These are phyloP conservation scores for Botrytis fabae DNA, from an alignment of 2,329 filamentous ascomycete species.

Conservation along the genomic window DNA sequence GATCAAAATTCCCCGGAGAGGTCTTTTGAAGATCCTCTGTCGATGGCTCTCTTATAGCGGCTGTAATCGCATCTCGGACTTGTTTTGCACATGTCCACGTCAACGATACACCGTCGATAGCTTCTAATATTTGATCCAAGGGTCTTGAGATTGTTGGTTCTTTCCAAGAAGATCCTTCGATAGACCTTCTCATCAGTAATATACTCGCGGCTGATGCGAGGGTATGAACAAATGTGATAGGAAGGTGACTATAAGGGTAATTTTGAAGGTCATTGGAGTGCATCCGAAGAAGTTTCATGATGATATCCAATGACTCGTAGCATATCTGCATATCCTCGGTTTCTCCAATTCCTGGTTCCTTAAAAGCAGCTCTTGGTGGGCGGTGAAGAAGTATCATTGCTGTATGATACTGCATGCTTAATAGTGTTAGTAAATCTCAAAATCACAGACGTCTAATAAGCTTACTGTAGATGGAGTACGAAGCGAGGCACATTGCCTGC, in stretches of 20 bases:
- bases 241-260: slow-evolving; percentile 48
- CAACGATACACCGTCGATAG: slow-evolving; percentile 53
- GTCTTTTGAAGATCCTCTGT: slow-evolving; percentile 17
- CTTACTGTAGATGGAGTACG: slow-evolving; percentile 49
- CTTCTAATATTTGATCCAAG: slow-evolving; percentile 51
- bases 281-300: slow-evolving; percentile 48
- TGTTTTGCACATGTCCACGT: slow-evolving; percentile 50
- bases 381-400: slow-evolving; percentile 54
- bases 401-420: slow-evolving; percentile 51
- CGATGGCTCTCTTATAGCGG: slow-evolving; percentile 26
- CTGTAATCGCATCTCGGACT: slow-evolving; percentile 43
- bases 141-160: slow-evolving; percentile 51
- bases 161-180: slow-evolving; percentile 44
- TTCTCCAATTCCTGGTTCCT: slow-evolving; percentile 44
- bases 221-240: slow-evolving; percentile 52
- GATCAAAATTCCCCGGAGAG: slow-evolving; percentile 30
- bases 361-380: slow-evolving; percentile 48
- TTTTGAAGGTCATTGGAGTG: slow-evolving; percentile 43
- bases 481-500: slow-evolving; percentile 48
- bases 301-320: slow-evolving; percentile 50
- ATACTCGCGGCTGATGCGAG: slow-evolving; percentile 50
- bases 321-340: slow-evolving; percentile 52
- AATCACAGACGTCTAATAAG: background rate
- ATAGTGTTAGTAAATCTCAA: background rate
- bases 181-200: slow-evolving; percentile 49